Conservation (phyloP, 2,329 filamentous ascomycete genomes). For the Colletotrichum tabaci region DNA sequence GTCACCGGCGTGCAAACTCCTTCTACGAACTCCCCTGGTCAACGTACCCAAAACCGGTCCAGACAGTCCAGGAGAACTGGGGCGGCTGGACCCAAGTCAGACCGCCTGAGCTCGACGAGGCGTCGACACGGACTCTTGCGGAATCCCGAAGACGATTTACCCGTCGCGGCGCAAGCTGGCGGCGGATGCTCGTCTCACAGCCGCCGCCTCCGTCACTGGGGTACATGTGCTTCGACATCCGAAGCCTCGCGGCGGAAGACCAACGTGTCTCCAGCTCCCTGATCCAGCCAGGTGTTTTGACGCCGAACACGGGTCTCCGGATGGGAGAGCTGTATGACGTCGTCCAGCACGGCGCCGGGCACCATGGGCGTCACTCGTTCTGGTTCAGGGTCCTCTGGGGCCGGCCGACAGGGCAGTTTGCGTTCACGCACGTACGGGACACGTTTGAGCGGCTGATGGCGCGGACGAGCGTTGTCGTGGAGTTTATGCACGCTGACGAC, state of each 20-base stretch:
- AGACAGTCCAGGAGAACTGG: conserved; percentile 22
- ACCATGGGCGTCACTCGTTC: conserved; percentile 35
- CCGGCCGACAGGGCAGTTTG: conserved; percentile 10
- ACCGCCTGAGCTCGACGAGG: background rate
- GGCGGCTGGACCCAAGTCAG: conserved; percentile 28
- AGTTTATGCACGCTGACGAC: conserved; percentile 40
- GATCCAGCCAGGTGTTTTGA: background rate
- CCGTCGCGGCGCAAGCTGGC: conserved; percentile 44
- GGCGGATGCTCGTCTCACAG: conserved; percentile 45
- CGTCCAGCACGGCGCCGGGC: conserved; percentile 28
- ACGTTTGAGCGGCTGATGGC: conserved; percentile 28
- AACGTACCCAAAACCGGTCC: background rate
- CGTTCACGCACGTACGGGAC: conserved; percentile 18
- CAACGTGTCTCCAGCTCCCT: conserved; percentile 26
- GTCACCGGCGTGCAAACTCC: conserved; percentile 28
- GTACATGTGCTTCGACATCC: conserved; percentile 31
- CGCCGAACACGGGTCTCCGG: conserved; percentile 25
- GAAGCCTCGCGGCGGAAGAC: conserved; percentile 3
- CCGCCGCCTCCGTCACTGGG: conserved; percentile 38
- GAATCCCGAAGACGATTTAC: conserved; percentile 23
- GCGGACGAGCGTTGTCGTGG: conserved; percentile 34
- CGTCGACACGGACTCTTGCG: background rate
- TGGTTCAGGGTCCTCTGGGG: conserved; percentile 40
- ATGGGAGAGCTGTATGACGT: conserved; percentile 45
- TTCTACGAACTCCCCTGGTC: conserved; percentile 40